A percentile compares a stretch with the other conserved stretches of the same genome.
These are phyloP conservation scores for Colletotrichum phormii DNA, from an alignment of 2,329 filamentous ascomycete species.

Conservation along the genomic window DNA sequence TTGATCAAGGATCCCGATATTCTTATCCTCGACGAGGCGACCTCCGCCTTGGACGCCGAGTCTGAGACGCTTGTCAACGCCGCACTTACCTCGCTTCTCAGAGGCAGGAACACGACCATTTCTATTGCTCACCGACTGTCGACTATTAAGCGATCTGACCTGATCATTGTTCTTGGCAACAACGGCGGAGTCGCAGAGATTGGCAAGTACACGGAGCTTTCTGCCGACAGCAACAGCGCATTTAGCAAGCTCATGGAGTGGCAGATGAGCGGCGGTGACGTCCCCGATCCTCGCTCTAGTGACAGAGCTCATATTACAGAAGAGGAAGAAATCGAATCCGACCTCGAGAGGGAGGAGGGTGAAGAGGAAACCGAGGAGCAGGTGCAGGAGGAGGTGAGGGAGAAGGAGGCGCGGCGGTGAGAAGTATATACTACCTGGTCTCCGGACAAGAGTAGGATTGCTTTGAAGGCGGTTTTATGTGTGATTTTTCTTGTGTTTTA, in stretches of 20 bases:
- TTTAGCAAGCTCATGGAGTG: conserved; percentile 98
- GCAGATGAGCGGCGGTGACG: conserved; percentile 91
- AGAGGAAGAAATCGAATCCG: conserved; percentile 63
- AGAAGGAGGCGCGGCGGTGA: conserved; percentile 30
- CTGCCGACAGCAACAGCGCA: conserved; percentile 78
- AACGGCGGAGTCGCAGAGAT: conserved; percentile 93
- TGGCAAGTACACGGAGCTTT: conserved; percentile 84
- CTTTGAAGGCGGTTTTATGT: neutral
- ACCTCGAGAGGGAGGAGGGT: conserved; percentile 53
- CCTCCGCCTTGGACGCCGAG: conserved; percentile 94
- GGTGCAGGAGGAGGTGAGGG: conserved; percentile 17
- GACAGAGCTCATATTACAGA: conserved; percentile 60
- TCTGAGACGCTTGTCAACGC: conserved; percentile 97
- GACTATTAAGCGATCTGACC: conserved; percentile 95
- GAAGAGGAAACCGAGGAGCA: conserved; percentile 37
- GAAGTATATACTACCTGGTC: neutral
- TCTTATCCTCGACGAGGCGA: conserved; percentile 95
- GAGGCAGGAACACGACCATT: conserved; percentile 93
- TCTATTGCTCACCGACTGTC: conserved; percentile 96
- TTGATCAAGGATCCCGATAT: conserved; percentile 97
- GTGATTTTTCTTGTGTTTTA: conserved; percentile 8
- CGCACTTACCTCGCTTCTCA: conserved; percentile 83
- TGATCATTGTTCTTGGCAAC: conserved; percentile 89
- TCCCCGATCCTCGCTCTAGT: conserved; percentile 47
- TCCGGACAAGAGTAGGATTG: neutral